Evolutionary conservation across 2,329 filamentous ascomycete species (phyloP), one percentile per base, ranked within the genome.

Genomic region (Zelopaecilomyces penicillatus): DNA sequence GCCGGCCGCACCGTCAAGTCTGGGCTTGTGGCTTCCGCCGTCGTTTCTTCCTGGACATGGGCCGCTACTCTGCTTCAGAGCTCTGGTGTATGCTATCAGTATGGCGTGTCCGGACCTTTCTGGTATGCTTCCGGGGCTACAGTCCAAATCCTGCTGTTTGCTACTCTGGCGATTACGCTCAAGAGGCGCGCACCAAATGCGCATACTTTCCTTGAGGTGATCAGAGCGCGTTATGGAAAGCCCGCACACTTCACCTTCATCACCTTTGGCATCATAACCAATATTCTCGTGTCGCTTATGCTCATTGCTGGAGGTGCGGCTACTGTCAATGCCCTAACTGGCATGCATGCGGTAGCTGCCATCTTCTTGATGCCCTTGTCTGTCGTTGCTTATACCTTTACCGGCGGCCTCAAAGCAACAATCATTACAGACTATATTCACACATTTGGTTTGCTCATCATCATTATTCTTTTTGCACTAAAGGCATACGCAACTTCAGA

Each of bases 41-140:
- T 95, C n/a, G 87, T 95, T 4, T 90, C 85, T 11, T 89, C 84
- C 5, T 95, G 90, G 89, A 95, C 89, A 0, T 95, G 88, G 88
- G 88, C 87, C 1, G 88, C 87, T 26, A 93, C 87, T 0, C 70
- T 91, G 2, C 72, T 93, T 3, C 87, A 93, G 58, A 85, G 80
- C 2, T 83, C 85, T 1, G 78, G 82, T n/a, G 85, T 95, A 12
- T 87, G 86, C 50, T 95, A 95, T 63, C 73, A 79, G 50, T 91
- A 91, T 58, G 85, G 82, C 9, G 74, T 85, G 34, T 74, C 76
- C 0, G 80, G 78, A 10, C 68, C 69, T 7, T 74, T 75, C 38
- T 79, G 74, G 75, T 83, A 83, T 56, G 78, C 76, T 1, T 75
- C 71, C 2, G 78, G 83, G n/a, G 87, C 87, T 8, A 89, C 84